These are phyloP conservation scores for Colletotrichum orbiculare DNA, from an alignment of 2,329 filamentous ascomycete species.

Conservation along the genomic window DNA sequence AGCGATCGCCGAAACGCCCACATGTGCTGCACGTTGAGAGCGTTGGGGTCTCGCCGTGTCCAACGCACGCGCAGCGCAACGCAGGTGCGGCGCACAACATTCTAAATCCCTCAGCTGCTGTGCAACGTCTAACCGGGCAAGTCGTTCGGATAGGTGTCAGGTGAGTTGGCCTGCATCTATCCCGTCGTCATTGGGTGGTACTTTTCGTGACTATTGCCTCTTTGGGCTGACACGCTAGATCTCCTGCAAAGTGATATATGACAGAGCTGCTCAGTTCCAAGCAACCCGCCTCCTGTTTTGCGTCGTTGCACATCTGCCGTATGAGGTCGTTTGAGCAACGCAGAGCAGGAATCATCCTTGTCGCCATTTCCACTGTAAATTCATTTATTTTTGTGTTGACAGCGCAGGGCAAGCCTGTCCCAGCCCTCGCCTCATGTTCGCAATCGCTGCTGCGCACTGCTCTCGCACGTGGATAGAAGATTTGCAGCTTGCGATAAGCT, in stretches of 20 bases:
- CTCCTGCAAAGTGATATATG: conserved; percentile 27
- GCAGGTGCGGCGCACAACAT: too few relatives aligned
- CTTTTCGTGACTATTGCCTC: conserved; percentile 31
- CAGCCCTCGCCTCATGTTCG: too few relatives aligned
- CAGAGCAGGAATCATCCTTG: conserved; percentile 18
- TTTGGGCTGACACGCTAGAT: conserved; percentile 29
- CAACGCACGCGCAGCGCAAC: too few relatives aligned
- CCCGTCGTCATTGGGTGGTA: conserved; percentile 13
- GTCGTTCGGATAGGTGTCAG: conserved; percentile 2
- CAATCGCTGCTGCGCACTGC: too few relatives aligned
- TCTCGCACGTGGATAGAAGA: too few relatives aligned
- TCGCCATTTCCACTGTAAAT: too few relatives aligned
- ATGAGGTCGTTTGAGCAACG: neutral
- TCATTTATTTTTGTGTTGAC: too few relatives aligned
- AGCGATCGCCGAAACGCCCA: conserved; percentile 25
- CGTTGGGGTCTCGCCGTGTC: neutral
- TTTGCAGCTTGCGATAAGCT: conserved; percentile 9
- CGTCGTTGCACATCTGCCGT: conserved; percentile 10
- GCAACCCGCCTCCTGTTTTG: neutral
- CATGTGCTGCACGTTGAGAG: conserved; percentile 18
- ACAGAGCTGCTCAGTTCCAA: conserved; percentile 1
- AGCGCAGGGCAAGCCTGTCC: too few relatives aligned
- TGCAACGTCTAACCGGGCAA: neutral
- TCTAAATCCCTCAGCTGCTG: conserved; percentile 25
- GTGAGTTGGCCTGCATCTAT: neutral